Evolutionary conservation across 2,329 filamentous ascomycete species (phyloP).

Genomic region (Monilinia fructigena): DNA sequence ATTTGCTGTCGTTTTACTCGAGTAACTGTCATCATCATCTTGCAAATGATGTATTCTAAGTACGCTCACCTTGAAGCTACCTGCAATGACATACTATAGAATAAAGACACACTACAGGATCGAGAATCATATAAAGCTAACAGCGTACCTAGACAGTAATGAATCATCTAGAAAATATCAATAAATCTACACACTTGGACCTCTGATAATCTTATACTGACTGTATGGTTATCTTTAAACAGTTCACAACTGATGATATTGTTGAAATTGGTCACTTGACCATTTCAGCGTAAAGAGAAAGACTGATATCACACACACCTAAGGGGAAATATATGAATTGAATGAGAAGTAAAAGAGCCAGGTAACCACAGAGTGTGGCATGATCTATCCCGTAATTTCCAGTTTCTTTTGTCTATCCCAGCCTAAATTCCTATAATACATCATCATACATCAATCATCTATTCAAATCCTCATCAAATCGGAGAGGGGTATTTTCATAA

Average conservation of each 20-base stretch:
- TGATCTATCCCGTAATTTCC: not conserved
- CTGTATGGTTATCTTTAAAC: too few species aligned
- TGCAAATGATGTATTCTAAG: too few species aligned
- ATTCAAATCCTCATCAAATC: not conserved
- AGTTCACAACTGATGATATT: not conserved
- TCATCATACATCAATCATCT: not conserved
- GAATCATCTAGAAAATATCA: too few species aligned
- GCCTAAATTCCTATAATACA: not conserved
- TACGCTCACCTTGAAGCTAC: too few species aligned
- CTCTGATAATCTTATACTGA: too few species aligned
- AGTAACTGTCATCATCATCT: too few species aligned
- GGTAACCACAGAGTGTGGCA: not conserved
- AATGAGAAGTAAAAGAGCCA: not conserved
- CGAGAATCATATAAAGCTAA: too few species aligned
- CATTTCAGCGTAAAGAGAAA: not conserved
- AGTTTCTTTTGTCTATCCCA: not conserved
- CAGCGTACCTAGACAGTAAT: too few species aligned
- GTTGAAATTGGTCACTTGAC: not conserved
- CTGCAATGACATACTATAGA: too few species aligned
- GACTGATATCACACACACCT: not conserved
- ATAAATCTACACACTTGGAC: too few species aligned
- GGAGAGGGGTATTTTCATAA: not conserved
- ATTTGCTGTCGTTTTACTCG: too few species aligned
- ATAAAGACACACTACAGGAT: too few species aligned
- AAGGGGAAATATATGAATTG: not conserved